Percentiles rank a stretch among this genome's conserved stretches.
Conservation (phyloP, 768 basidiomycete genomes). For the Suillus discolor region DNA sequence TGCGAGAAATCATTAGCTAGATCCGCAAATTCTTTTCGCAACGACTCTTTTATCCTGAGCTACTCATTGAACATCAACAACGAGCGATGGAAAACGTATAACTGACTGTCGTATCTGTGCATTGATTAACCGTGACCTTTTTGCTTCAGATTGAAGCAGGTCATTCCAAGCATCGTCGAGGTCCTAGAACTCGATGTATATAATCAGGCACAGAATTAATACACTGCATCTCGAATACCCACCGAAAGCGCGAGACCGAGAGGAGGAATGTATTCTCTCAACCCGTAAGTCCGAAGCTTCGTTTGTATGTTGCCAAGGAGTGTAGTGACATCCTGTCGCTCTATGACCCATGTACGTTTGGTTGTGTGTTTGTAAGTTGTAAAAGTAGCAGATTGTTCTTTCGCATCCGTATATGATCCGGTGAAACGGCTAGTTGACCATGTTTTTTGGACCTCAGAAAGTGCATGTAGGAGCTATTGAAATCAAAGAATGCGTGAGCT, state of each 20-base stretch:
- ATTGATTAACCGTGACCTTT: slow-evolving; percentile 80
- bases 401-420: slow-evolving; percentile 82
- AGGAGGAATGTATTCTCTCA: slow-evolving; percentile 83
- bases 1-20: slow-evolving; percentile 78
- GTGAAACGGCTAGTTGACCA: slow-evolving; percentile 72
- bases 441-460: slow-evolving; percentile 63
- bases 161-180: slow-evolving; percentile 77
- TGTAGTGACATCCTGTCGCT: slow-evolving; percentile 84
- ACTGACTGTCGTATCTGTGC: slow-evolving; percentile 85
- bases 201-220: slow-evolving; percentile 13
- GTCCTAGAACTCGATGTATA: slow-evolving; percentile 45
- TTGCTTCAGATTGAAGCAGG: slow-evolving; percentile 74
- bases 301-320: slow-evolving; percentile 94
- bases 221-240: slow-evolving; percentile 19
- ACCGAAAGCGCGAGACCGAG: slow-evolving; percentile 65
- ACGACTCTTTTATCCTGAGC: slow-evolving; percentile 75
- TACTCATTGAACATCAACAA: slow-evolving; percentile 1
- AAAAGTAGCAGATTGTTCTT: slow-evolving; percentile 72
- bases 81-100: neutral
- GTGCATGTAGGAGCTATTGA: slow-evolving; percentile 62
- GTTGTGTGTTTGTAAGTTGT: slow-evolving; percentile 81
- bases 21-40: slow-evolving; percentile 77
- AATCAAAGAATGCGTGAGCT: neutral
- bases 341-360: slow-evolving; percentile 87
- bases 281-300: slow-evolving; percentile 87